Percentiles rank a stretch among this genome's conserved stretches.
phyloP scores from a whole-genome alignment of 352 stramenopile genomes.

The Phytophthora capsici region DNA sequence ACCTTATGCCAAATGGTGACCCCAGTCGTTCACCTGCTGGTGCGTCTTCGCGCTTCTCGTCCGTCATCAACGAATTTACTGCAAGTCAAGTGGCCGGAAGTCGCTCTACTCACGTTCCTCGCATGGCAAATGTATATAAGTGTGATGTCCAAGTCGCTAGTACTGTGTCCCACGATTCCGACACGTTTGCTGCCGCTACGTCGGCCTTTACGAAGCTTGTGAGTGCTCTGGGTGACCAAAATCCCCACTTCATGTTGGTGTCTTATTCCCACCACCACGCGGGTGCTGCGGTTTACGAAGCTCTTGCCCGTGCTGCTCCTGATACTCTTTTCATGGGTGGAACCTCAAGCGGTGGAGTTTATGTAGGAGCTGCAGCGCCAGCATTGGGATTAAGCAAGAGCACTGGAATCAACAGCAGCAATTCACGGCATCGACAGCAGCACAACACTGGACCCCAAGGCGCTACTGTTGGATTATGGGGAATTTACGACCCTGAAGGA shows the following conservation, averaged over 20 bases:
- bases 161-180: conserved; percentile 63
- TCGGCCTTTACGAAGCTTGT: conserved; percentile 69
- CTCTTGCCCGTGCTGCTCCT: conserved; percentile 61
- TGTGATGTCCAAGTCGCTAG: conserved; percentile 79
- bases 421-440: conserved; percentile 42
- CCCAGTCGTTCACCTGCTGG: conserved; percentile 38
- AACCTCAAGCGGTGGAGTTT: conserved; percentile 77
- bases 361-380: conserved; percentile 29
- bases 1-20: conserved; percentile 47
- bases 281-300: conserved; percentile 60
- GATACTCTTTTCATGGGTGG: conserved; percentile 86
- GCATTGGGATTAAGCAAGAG: conserved; percentile 23
- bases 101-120: conserved; percentile 27
- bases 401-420: conserved; percentile 35
- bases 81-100: conserved; percentile 30
- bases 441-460: conserved; percentile 30
- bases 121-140: conserved; percentile 29
- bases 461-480: conserved; percentile 72
- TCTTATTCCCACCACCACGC: conserved; percentile 76
- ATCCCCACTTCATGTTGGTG: conserved; percentile 83
- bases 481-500: conserved; percentile 84
- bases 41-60: conserved; percentile 41
- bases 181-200: conserved; percentile 60
- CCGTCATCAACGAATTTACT: conserved; percentile 33
- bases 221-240: conserved; percentile 57